Evolutionary conservation across 768 basidiomycete genomes (phyloP).

Genomic region (Serpula lacrymans): DNA sequence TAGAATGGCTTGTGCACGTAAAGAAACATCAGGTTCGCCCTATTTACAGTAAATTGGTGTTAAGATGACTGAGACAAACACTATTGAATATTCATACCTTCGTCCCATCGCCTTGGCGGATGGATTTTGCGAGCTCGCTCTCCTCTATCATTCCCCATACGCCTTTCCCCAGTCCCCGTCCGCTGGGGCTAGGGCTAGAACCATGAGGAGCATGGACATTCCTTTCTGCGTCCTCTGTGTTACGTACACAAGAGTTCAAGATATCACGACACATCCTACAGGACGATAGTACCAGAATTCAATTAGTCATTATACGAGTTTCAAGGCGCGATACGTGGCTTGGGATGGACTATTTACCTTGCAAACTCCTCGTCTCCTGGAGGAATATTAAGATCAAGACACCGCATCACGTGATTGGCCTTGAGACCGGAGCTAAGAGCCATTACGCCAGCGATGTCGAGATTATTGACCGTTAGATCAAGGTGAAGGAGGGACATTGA

Average conservation of each 20-base stretch:
- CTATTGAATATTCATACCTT: conserved; percentile 46
- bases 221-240: conserved; percentile 83
- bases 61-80: too few relatives aligned
- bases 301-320: background rate
- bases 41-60: conserved; percentile 7
- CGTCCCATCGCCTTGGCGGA: conserved; percentile 45
- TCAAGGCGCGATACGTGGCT: background rate
- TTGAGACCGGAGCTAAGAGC: conserved; percentile 86
- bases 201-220: conserved; percentile 17
- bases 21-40: conserved; percentile 5
- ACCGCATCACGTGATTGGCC: conserved; percentile 82
- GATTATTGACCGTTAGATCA: conserved; percentile 78
- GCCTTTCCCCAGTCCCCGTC: conserved; percentile 60
- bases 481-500: conserved; percentile 84
- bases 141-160: conserved; percentile 87
- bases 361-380: conserved; percentile 81
- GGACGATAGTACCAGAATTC: conserved; percentile 28
- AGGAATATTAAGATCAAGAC: conserved; percentile 90
- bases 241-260: conserved; percentile 84
- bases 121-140: conserved; percentile 73
- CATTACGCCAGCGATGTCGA: conserved; percentile 91
- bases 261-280: conserved; percentile 81
- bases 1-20: conserved; percentile 41
- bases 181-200: conserved; percentile 31
- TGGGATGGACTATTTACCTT: conserved; percentile 27